These are phyloP conservation scores for Erodium moschatum DNA, from an alignment of 441 rosid genomes.

Conservation along the genomic window DNA sequence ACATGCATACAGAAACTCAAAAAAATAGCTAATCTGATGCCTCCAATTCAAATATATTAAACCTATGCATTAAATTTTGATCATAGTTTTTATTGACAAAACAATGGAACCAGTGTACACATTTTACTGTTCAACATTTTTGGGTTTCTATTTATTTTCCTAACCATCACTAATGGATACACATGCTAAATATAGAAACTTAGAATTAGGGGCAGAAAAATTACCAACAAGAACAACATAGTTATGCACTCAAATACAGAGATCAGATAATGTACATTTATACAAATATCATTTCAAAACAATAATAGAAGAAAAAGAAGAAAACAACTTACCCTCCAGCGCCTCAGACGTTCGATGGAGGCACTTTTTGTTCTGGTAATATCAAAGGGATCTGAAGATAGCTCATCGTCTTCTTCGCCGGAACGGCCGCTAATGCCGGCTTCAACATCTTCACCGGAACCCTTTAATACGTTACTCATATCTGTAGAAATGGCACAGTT, in stretches of 20 bases:
- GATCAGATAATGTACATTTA: background rate
- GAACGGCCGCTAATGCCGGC: constrained; percentile 25
- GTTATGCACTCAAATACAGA: background rate
- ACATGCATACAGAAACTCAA: background rate
- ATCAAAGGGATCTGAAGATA: constrained; percentile 33
- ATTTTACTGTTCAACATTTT: background rate
- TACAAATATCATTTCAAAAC: background rate
- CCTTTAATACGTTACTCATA: constrained; percentile 29
- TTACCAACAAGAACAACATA: background rate
- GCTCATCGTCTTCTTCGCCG: constrained; percentile 17
- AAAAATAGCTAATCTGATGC: background rate
- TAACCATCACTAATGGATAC: background rate
- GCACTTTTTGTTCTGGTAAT: constrained; percentile 50
- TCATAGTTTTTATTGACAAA: background rate
- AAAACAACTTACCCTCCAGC: constrained; percentile 55
- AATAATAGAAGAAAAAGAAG: background rate
- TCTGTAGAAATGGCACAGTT: constrained; percentile 67
- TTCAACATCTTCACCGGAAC: constrained; percentile 52
- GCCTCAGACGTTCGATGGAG: constrained; percentile 39
- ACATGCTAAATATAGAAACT: background rate
- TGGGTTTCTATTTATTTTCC: background rate
- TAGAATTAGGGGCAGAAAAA: background rate
- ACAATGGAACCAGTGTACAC: background rate
- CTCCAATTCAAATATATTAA: background rate
- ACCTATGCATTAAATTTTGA: background rate